Base-by-base conservation (phyloP, 768 basidiomycete genomes). In the Amanita exitialis region DNA sequence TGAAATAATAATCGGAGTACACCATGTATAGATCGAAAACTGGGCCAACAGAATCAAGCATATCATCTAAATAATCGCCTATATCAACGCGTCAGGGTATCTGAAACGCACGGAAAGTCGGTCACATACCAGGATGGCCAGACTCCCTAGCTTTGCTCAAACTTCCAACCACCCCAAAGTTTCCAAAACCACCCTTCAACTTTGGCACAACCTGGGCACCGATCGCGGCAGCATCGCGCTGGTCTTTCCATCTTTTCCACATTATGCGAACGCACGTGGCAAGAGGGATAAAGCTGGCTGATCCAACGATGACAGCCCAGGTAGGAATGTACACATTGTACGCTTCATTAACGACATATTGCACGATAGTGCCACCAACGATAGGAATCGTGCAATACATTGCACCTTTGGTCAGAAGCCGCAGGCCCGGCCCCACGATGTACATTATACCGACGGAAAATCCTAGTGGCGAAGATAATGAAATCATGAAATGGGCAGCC, bases 121-220 rank as follows among this genome's bases (percentile, higher is more conserved):
- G 32, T 7, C 7, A 27, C 62, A 6, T 53, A 81, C 79, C 77
- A 39, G 72, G 73, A 62, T 81, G 79, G 0, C 79, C 80, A 36
- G 58, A 56, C 3, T 63, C 62, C 47, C 69, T 69, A 27, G 69
- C 67, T 45, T 66, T 56, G 45, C 68, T 61, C 62, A 74, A 54
- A 7, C 18, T 55, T 18, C 59, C 47, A 53, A 78, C 54, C 12
- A 76, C 43, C 49, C 78, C 78, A 4, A 75, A 23, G 53, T 76
- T 79, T 35, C 76, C 77, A 7, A 70, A 60, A 44, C 39, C 65
- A 0, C 79, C 79, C 21, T 54, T 53, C 1, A 65, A 56, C 18
- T 58, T 58, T 6, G 69, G 72, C 4, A 73, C 65, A 23, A 70
- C 63, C 12, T 72, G 72, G 23, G 78, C 77, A 4, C 78, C 78